Conservation (phyloP, 352 stramenopile species). For the Lagenidium giganteum region DNA sequence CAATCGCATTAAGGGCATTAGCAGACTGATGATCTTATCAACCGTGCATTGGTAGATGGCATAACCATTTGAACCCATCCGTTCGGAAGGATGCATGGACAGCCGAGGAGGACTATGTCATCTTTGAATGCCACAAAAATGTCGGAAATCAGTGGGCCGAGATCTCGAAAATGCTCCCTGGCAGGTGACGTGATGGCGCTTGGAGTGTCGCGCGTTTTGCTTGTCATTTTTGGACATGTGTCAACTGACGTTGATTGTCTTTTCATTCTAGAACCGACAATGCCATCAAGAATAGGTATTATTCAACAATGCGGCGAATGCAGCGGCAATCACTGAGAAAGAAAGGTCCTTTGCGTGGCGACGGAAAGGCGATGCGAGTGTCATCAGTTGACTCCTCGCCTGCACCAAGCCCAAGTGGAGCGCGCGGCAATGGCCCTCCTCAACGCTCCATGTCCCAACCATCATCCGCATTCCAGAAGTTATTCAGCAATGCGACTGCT, state of each 20-base stretch:
- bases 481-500: slow-evolving; percentile 34
- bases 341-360: slow-evolving; percentile 73
- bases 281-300: slow-evolving; percentile 90
- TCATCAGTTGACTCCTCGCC: slow-evolving; percentile 34
- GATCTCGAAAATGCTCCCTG: slow-evolving; percentile 84
- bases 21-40: too few relatives aligned
- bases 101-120: slow-evolving; percentile 79
- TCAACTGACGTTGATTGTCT: neutral
- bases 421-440: too few relatives aligned
- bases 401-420: slow-evolving; percentile 4
- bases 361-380: slow-evolving; percentile 79
- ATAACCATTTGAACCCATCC: slow-evolving; percentile 77
- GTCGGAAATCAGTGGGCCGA: slow-evolving; percentile 87
- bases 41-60: slow-evolving; percentile 46
- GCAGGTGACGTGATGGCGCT: slow-evolving; percentile 33
- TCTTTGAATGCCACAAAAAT: slow-evolving; percentile 84
- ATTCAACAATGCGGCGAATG: slow-evolving; percentile 89
- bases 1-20: too few relatives aligned
- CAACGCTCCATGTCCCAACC: too few relatives aligned
- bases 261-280: slow-evolving; percentile 74
- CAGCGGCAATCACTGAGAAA: slow-evolving; percentile 83
- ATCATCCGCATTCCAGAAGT: slow-evolving; percentile 48
- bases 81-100: slow-evolving; percentile 84
- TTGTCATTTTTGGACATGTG: too few relatives aligned
- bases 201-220: neutral